Conservation (phyloP, 352 stramenopile species). For the Halophytophthora batemanensis region DNA sequence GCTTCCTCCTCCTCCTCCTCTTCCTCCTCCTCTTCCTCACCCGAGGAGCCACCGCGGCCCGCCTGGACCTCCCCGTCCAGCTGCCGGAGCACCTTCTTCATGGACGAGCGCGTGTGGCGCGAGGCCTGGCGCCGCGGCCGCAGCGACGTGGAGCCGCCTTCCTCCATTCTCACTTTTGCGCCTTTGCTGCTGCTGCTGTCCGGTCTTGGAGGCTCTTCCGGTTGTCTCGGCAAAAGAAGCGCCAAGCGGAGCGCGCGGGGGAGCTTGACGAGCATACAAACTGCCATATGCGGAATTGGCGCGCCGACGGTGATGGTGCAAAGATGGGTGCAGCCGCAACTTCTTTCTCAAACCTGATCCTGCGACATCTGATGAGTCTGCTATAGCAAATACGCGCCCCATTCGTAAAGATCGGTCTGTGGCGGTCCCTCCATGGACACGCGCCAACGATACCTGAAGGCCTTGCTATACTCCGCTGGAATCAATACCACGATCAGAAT, state of each 20-base stretch:
- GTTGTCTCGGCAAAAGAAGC: conserved; percentile 2
- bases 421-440: too few species aligned
- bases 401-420: too few species aligned
- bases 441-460: too few species aligned
- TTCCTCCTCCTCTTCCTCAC: conserved; percentile 42
- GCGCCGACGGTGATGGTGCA: not conserved
- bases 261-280: not conserved
- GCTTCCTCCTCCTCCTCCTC: conserved; percentile 54
- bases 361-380: too few species aligned
- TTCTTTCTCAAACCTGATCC: too few species aligned
- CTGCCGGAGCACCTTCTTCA: conserved; percentile 28
- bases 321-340: not conserved
- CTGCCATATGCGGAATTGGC: not conserved
- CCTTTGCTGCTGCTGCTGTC: not conserved
- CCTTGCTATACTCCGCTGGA: too few species aligned
- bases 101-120: conserved; percentile 36
- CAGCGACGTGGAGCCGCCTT: conserved; percentile 2
- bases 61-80: conserved; percentile 5
- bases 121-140: conserved; percentile 37
- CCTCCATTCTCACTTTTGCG: conserved; percentile 9
- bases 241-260: not conserved
- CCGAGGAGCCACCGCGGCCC: conserved; percentile 18
- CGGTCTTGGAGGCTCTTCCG: not conserved
- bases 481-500: too few species aligned
- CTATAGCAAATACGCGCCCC: too few species aligned